phyloP scores from a whole-genome alignment of 306 rosid genomes.

The Cucurbita argyrosperma region DNA sequence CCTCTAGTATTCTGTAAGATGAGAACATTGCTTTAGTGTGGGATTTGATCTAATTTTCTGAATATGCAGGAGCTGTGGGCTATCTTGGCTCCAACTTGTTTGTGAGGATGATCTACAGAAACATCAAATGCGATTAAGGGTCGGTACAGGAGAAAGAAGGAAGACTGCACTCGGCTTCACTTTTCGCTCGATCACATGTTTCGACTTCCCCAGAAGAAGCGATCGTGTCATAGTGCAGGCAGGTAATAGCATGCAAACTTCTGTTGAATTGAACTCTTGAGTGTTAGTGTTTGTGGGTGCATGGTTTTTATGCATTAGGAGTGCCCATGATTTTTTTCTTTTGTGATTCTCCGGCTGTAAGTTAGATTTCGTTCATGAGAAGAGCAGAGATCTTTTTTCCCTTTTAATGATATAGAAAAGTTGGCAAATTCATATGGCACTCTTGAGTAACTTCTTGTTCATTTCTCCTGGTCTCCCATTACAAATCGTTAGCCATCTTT shows the following conservation, averaged over 20 bases:
- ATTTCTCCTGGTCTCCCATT: not conserved
- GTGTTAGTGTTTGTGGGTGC: conserved; percentile 44
- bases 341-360: conserved; percentile 41
- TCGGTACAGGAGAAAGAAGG: conserved; percentile 5
- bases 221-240: conserved; percentile 14
- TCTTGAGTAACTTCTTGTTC: not conserved
- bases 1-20: not conserved
- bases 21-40: not conserved
- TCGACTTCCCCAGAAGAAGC: conserved; percentile 22
- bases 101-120: conserved; percentile 97
- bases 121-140: conserved; percentile 90
- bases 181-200: conserved; percentile 11
- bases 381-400: conserved; percentile 40
- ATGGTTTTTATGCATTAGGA: conserved; percentile 31
- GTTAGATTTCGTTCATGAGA: conserved; percentile 53
- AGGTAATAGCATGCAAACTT: conserved; percentile 21
- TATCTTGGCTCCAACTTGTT: conserved; percentile 89
- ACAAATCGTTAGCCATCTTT: not conserved
- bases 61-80: conserved; percentile 83
- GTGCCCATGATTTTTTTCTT: conserved; percentile 26
- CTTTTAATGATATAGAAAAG: not conserved
- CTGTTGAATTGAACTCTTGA: conserved; percentile 29
- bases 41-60: not conserved
- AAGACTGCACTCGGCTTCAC: conserved; percentile 35
- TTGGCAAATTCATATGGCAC: not conserved